phyloP scores from a whole-genome alignment of 805 yeast genomes.

The Teunomyces panamensis region DNA sequence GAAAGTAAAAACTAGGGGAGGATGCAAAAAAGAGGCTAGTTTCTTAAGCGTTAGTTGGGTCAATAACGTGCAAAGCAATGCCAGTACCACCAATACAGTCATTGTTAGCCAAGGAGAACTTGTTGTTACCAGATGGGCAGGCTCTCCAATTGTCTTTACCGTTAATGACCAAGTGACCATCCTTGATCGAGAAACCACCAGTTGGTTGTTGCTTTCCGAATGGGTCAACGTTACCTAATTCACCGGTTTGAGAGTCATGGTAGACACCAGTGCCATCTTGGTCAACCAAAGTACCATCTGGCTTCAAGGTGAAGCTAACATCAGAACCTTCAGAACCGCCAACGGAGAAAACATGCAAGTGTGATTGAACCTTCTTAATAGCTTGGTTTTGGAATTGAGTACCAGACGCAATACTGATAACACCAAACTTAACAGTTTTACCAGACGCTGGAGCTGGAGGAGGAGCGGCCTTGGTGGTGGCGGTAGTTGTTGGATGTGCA shows the following conservation, averaged over 20 bases:
- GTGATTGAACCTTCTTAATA: slow-evolving; percentile 26
- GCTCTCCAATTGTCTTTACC: slow-evolving; percentile 37
- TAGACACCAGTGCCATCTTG: slow-evolving; percentile 28
- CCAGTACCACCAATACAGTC: slow-evolving; percentile 28
- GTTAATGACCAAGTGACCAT: slow-evolving; percentile 34
- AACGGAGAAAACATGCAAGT: slow-evolving; percentile 33
- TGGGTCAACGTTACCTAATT: slow-evolving; percentile 32
- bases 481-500: background rate
- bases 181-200: slow-evolving; percentile 36
- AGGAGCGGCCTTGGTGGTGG: slow-evolving; percentile 5
- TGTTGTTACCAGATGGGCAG: slow-evolving; percentile 29
- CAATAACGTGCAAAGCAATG: slow-evolving; percentile 21
- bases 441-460: slow-evolving; percentile 8
- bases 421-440: slow-evolving; percentile 13
- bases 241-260: slow-evolving; percentile 29
- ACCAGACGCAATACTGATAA: slow-evolving; percentile 23
- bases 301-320: slow-evolving; percentile 20
- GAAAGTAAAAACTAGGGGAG: background rate
- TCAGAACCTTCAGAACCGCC: slow-evolving; percentile 30
- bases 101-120: slow-evolving; percentile 22
- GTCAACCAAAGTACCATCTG: slow-evolving; percentile 28
- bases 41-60: slow-evolving; percentile 6
- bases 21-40: background rate
- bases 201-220: slow-evolving; percentile 31
- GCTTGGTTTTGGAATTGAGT: slow-evolving; percentile 22